Evolutionary conservation across 352 stramenopile genomes (phyloP).

Genomic region (Pythium pectinolyticum): DNA sequence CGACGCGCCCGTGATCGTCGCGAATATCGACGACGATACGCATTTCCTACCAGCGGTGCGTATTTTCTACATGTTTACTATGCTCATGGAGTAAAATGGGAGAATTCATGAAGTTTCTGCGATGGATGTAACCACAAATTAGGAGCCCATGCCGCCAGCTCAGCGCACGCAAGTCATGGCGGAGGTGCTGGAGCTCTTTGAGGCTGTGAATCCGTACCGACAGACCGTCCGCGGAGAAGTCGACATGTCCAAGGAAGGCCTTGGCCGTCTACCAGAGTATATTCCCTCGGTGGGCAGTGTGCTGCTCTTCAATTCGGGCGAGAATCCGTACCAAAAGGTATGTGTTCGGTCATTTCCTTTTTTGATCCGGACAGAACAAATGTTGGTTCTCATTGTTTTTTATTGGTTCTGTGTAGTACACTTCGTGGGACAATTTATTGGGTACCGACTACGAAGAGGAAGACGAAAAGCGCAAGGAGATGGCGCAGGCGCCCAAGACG

Average conservation of each 20-base stretch:
- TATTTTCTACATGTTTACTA: background rate
- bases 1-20: slow-evolving; percentile 64
- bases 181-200: slow-evolving; percentile 80
- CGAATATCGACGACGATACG: slow-evolving; percentile 72
- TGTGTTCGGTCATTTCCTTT: background rate
- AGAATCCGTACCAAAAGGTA: slow-evolving; percentile 89
- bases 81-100: too few relatives aligned
- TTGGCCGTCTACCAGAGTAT: slow-evolving; percentile 77
- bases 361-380: background rate
- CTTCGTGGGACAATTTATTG: slow-evolving; percentile 85
- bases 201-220: slow-evolving; percentile 81
- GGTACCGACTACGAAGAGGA: slow-evolving; percentile 86
- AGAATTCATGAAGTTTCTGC: too few relatives aligned
- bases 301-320: slow-evolving; percentile 85
- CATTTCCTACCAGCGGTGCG: slow-evolving; percentile 76
- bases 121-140: too few relatives aligned
- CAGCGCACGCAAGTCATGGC: slow-evolving; percentile 79
- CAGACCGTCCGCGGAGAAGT: slow-evolving; percentile 70
- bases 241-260: slow-evolving; percentile 82
- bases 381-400: background rate
- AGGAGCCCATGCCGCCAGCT: slow-evolving; percentile 68
- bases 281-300: slow-evolving; percentile 82
- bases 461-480: slow-evolving; percentile 82
- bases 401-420: slow-evolving; percentile 52
- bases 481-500: slow-evolving; percentile 76